Evolutionary conservation across 208 protist species (phyloP), one percentile per base, ranked within the genome.

Genomic region (Trypanosoma mega): DNA sequence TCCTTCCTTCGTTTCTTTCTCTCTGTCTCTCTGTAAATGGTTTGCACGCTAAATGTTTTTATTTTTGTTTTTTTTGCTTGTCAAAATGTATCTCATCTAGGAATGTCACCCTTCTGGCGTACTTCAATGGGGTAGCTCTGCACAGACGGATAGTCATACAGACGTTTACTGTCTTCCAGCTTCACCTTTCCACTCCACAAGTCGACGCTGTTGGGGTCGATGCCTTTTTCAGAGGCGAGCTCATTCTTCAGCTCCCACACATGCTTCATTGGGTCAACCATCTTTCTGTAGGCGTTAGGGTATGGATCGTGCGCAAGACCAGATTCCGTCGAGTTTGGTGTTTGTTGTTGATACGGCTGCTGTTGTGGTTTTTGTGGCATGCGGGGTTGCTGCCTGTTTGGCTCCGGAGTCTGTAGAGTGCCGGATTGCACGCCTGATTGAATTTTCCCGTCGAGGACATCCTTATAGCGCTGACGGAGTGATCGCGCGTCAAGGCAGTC

Each of bases 61-160:
- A 6, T 6, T 39, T 6, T 12, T 39, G 8, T 12, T 16, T 12
- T 6, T 39, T 39, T 12, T 16, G 12, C 6, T 39, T 16, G 6
- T 39, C 6, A 24, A 30, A 12, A 39, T 6, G 1, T n/a, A n/a
- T 16, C 26, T 74, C 78, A 92, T 12, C 72, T 76, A 6, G 86
- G 86, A 37, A 90, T 75, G 58, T 96, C 87, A 8, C 90, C 90
- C 67, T 93, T 96, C 58, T 93, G 85, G 1, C 87, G 84, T n/a
- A 96, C 90, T 60, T 96, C 90, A 23, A 96, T 96, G 8, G 90
- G 90, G 48, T 91, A 89, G 64, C 72, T 93, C 60, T 96, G 90
- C 23, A 89, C 75, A 16, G 79, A 83, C 6, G 90, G 90, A 50
- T 96, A 96, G 68, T 96, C 90, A 43, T 94, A 96, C 18, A 96